Conservation (phyloP, 441 rosid species). For the Flueggea neowawraea region DNA sequence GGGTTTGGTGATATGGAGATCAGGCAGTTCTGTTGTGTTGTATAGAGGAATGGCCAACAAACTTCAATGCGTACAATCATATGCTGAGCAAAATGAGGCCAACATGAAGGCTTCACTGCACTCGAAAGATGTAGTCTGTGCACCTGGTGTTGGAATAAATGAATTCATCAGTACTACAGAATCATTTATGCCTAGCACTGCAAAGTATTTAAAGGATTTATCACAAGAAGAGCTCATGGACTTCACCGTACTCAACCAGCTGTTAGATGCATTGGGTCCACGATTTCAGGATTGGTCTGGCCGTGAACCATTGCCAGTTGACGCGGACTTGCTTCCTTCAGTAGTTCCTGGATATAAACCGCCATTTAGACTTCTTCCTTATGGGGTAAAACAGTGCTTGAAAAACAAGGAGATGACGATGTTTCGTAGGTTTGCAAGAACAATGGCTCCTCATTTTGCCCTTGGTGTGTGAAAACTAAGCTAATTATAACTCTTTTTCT, state of each 20-base stretch:
- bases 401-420: conserved; percentile 57
- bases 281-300: conserved; percentile 91
- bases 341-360: conserved; percentile 57
- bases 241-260: conserved; percentile 49
- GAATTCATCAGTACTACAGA: conserved; percentile 14
- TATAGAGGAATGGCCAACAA: conserved; percentile 77
- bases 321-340: conserved; percentile 85
- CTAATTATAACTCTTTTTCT: conserved; percentile 1
- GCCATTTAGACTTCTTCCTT: conserved; percentile 77
- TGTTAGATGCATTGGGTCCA: conserved; percentile 85
- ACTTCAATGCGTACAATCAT: conserved; percentile 64
- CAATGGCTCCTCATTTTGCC: conserved; percentile 83
- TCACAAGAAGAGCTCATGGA: conserved; percentile 56
- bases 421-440: conserved; percentile 68
- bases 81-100: conserved; percentile 33
- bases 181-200: conserved; percentile 30
- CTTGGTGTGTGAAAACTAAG: conserved; percentile 41
- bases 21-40: conserved; percentile 87
- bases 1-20: conserved; percentile 92
- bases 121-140: conserved; percentile 7
- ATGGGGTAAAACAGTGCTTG: conserved; percentile 55
- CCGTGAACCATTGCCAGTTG: conserved; percentile 82
- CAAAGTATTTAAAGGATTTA: conserved; percentile 38
- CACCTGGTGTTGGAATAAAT: conserved; percentile 12
- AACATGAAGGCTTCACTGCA: conserved; percentile 14